Conservation (phyloP, 2,329 filamentous ascomycete species). For the Phaeosphaeriaceae sp. region DNA sequence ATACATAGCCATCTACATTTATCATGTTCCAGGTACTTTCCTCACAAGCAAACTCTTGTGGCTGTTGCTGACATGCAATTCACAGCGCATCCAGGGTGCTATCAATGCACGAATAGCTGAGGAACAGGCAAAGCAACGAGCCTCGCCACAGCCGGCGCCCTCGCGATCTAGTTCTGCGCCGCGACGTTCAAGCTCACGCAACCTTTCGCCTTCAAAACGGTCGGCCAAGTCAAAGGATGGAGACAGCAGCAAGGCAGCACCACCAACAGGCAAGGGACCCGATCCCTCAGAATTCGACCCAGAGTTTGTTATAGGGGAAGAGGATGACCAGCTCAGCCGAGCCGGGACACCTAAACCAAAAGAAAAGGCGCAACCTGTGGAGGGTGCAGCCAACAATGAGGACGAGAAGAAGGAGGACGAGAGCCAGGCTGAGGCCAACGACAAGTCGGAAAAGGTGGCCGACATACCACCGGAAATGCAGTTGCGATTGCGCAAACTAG, state of each 20-base stretch:
- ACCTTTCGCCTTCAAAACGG: conserved; percentile 47
- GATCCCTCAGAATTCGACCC: conserved; percentile 89
- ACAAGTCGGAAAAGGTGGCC: conserved; percentile 38
- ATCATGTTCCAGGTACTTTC: conserved; percentile 43
- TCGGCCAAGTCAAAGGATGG: conserved; percentile 38
- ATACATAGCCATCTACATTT: conserved; percentile 10
- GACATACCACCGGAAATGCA: conserved; percentile 78
- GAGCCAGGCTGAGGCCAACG: conserved; percentile 33
- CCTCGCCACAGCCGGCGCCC: conserved; percentile 50
- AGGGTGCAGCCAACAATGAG: conserved; percentile 27
- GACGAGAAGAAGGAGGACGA: conserved; percentile 44
- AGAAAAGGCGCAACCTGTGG: conserved; percentile 43
- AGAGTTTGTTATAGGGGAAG: conserved; percentile 85
- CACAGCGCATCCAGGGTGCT: conserved; percentile 78
- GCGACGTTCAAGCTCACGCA: conserved; percentile 54
- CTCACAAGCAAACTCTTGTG: background rate
- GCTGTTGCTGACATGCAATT: conserved; percentile 25
- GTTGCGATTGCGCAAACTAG: conserved; percentile 80
- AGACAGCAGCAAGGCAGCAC: conserved; percentile 42
- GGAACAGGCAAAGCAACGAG: conserved; percentile 81
- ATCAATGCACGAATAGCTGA: conserved; percentile 89
- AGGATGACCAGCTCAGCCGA: conserved; percentile 70
- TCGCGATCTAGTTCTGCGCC: conserved; percentile 55
- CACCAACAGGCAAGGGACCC: conserved; percentile 63
- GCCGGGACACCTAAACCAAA: conserved; percentile 64